These are phyloP conservation scores for Aristolochia contorta DNA, from an alignment of 164 flowering plant genomes.

Conservation along the genomic window DNA sequence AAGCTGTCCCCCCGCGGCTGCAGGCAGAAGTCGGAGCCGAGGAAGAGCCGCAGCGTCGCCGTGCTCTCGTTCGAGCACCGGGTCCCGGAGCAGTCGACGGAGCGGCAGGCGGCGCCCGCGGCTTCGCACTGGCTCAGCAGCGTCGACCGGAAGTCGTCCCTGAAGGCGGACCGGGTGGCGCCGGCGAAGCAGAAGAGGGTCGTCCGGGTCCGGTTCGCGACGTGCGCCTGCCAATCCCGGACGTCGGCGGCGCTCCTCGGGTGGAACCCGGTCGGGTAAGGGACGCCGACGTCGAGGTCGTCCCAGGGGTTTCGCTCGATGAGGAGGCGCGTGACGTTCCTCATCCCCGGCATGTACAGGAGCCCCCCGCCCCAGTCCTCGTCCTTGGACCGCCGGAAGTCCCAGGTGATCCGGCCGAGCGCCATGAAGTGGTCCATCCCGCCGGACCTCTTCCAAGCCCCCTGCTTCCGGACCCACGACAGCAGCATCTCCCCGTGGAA, in stretches of 20 bases:
- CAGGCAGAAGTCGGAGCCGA: constrained; percentile 72
- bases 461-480: constrained; percentile 52
- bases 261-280: constrained; percentile 96
- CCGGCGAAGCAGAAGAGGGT: constrained; percentile 79
- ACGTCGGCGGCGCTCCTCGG: constrained; percentile 53
- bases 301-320: constrained; percentile 92
- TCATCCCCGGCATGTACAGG: constrained; percentile 56
- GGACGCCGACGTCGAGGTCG: constrained; percentile 79
- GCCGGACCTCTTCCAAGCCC: constrained; percentile 36
- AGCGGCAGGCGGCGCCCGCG: constrained; percentile 41
- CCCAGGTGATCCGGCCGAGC: constrained; percentile 87
- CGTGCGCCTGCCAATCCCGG: constrained; percentile 54
- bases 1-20: constrained; percentile 96
- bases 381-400: constrained; percentile 68
- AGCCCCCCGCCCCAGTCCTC: constrained; percentile 78
- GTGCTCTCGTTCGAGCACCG: constrained; percentile 63
- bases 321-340: constrained; percentile 66
- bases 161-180: constrained; percentile 41
- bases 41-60: constrained; percentile 53
- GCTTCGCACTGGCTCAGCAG: constrained; percentile 49
- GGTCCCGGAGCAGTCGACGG: constrained; percentile 50
- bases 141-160: constrained; percentile 58
- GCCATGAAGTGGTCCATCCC: constrained; percentile 90
- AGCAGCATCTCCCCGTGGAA: constrained; percentile 39
- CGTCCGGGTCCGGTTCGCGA: constrained; percentile 31